Base-by-base conservation (phyloP, 768 basidiomycete species). In the Xerocomellus amylosporus region DNA sequence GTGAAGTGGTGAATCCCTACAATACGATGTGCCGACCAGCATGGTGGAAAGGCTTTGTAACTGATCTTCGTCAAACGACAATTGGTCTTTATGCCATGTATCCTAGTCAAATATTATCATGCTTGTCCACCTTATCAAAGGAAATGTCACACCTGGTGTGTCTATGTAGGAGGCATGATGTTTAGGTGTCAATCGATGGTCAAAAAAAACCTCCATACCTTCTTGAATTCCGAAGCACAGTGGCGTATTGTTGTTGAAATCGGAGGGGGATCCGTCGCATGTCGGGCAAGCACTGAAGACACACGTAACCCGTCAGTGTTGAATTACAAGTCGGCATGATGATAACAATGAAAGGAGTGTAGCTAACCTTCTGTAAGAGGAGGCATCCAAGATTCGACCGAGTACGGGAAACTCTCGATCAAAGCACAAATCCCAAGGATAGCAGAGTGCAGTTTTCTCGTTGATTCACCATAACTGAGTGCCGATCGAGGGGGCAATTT, bases 391-490 rank as follows among this genome's bases (percentile, higher is more conserved):
- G 86, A 84, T 64, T 96, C 96, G 14, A 98, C 88, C 2, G 93
- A 94, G 72, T 97, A 97, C 0, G 96, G 96, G 68, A 90, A 96
- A 53, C 93, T 95, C 63, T 95, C 91, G 33, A 98, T 84, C 31
- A 98, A 75, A 6, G 96, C 92, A 59, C 91, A 92, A 41, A 95
- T 85, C n/a, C 96, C 96, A 45, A 98, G 78, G 53, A 98, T 89
- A 2, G 93, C 93, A 30, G 90, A 90, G 67, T 97, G 93, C 52
- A 95, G 77, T 45, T 80, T 78, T 43, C 85, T 82, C 60, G 94
- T 68, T 13, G 83, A 78, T 51, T 85, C 83, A n/a, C 85, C 80
- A 64, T 95, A 95, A 15, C 74, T 67, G 37, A 87, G 79, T 58
- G 90, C 84, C 41, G 82, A 78, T 59, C 93, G 79, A 50, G 77